Evolutionary conservation across 1,284 basidiomycete species (phyloP).

Genomic region (Farysia itapuensis): DNA sequence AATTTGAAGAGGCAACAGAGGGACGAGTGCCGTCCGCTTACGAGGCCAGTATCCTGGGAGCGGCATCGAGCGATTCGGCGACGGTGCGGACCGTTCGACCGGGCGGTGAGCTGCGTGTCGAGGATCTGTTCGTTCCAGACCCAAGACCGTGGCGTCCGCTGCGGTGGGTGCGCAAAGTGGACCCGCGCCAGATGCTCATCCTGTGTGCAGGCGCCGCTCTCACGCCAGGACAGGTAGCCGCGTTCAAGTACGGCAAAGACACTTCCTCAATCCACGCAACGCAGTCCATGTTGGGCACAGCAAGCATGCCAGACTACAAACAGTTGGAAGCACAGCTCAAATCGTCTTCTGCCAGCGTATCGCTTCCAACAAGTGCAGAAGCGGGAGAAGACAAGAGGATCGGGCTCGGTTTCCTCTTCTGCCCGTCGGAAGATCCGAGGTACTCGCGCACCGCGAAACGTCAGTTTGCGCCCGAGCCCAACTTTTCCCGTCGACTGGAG

Average conservation of each 20-base stretch:
- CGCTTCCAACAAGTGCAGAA: background rate
- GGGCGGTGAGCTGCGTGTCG: constrained; percentile 16
- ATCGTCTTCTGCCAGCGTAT: background rate
- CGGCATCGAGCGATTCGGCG: constrained; percentile 7
- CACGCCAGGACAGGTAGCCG: constrained; percentile 29
- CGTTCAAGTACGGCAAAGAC: constrained; percentile 15
- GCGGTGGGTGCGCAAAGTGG: constrained; percentile 51
- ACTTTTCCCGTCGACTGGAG: constrained; percentile 53
- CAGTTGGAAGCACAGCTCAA: constrained; percentile 23
- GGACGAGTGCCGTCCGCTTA: constrained; percentile 30
- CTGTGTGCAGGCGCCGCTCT: constrained; percentile 44
- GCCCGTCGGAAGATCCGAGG: constrained; percentile 28
- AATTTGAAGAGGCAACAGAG: constrained; percentile 33
- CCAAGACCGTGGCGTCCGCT: constrained; percentile 51
- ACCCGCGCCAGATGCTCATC: constrained; percentile 56
- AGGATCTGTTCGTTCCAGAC: constrained; percentile 51
- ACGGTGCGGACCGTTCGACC: constrained; percentile 11
- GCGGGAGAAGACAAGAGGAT: constrained; percentile 8
- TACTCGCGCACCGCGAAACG: constrained; percentile 1
- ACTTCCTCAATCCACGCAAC: constrained; percentile 14
- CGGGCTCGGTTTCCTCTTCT: constrained; percentile 41
- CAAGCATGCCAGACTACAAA: constrained; percentile 38
- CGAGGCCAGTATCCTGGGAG: constrained; percentile 19
- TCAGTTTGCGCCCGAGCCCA: constrained; percentile 27
- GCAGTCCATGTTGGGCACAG: constrained; percentile 25